Evolutionary conservation across 305 asterid species (phyloP), one percentile per base, ranked within the genome.

Genomic region (Fraxinus baroniana): DNA sequence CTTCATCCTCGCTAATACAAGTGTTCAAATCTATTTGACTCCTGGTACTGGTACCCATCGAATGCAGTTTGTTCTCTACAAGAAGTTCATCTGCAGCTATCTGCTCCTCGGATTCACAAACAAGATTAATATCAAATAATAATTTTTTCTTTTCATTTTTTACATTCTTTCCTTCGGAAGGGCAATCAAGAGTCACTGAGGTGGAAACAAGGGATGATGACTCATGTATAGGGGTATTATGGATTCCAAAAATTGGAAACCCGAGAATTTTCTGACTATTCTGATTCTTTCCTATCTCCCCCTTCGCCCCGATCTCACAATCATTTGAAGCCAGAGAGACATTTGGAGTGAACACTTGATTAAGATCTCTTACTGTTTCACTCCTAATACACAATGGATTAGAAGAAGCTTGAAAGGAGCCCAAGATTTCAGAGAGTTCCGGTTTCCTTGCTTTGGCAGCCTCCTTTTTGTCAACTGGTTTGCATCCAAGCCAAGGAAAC

Each of bases 401-500:
- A 5, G 89, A 81, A 82, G 88, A 85, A 76, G 87, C 82, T 78
- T 76, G 86, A 77, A 70, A 66, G 41, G 81, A 78, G 78, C 86
- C 84, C 8, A 78, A 83, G 41, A 24, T 41, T n/a, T 70, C 79
- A 28, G 86, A 78, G 70, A 22, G 66, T n/a, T 83, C 79, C 55
- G 85, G 82, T 37, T 68, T 87, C 78, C 85, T 75, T 52, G 81
- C 76, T 77, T 85, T 62, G 32, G 77, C 62, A 74, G 74, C 84
- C 83, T 85, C 91, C 79, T 36, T 77, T 75, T 64, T 89, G 78
- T 39, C 73, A 49, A 79, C 85, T 10, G 90, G 88, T 87, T 88
- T 90, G 46, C 81, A 82, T 81, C 85, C 89, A 75, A 95, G 97
- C 99, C 98, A 95, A 39, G 98, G 95, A 84, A 93, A 87, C 10